Conservation (phyloP, 163 green algal genomes). For the Scenedesmus sp. region DNA sequence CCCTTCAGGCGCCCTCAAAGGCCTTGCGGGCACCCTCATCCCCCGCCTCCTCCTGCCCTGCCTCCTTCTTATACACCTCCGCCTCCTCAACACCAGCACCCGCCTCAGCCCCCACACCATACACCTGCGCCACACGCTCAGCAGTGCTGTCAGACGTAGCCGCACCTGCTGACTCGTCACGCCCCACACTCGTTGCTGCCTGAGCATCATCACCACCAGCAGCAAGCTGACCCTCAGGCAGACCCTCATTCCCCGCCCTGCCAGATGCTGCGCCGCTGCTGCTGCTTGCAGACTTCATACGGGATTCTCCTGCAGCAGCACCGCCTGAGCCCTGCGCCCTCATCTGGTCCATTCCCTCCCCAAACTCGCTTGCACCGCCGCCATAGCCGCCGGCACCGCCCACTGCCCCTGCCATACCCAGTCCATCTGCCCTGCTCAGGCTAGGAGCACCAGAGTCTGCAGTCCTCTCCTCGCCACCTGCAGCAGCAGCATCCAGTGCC, state of each 20-base stretch:
- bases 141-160: conserved; percentile 38
- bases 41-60: neutral
- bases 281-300: neutral
- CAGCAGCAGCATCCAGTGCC: conserved; percentile 8
- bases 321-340: neutral
- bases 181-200: neutral
- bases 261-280: neutral
- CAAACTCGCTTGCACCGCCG: neutral
- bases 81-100: conserved; percentile 22
- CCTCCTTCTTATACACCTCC: neutral
- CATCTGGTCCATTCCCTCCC: neutral
- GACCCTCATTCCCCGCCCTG: neutral
- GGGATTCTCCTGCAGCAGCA: neutral
- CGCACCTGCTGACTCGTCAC: neutral
- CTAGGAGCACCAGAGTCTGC: neutral
- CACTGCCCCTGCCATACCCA: neutral
- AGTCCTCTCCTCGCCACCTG: neutral
- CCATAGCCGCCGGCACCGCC: conserved; percentile 5
- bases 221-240: neutral
- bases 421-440: neutral
- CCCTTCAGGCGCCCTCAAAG: neutral
- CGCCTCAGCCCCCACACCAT: conserved; percentile 21
- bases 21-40: neutral
- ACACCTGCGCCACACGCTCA: conserved; percentile 27
- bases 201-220: conserved; percentile 30